Evolutionary conservation across 2,329 filamentous ascomycete genomes (phyloP).

Genomic region (Leptographium flavum): DNA sequence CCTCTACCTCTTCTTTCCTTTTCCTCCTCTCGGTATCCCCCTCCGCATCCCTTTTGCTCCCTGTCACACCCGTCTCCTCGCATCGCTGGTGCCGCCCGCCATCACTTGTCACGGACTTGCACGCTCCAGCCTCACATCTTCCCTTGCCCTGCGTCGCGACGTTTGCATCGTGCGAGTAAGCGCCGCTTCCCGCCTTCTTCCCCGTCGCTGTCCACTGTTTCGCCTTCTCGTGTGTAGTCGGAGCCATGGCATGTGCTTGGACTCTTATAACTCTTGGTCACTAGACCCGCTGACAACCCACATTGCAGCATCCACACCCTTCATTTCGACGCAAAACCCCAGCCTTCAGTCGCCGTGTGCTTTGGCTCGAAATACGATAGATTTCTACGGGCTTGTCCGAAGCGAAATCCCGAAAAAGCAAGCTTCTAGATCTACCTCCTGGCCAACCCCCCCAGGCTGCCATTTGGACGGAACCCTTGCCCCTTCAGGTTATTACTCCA

Average conservation of each 20-base stretch:
- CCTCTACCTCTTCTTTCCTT: not conserved
- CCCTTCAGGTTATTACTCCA: not conserved
- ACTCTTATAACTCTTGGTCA: conserved; percentile 5
- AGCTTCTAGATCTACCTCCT: not conserved
- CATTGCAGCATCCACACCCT: conserved; percentile 1
- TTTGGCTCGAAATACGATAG: not conserved
- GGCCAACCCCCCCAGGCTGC: not conserved
- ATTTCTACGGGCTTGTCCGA: not conserved
- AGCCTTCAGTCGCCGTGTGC: not conserved
- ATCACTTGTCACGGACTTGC: not conserved
- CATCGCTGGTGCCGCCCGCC: not conserved
- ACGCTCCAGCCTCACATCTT: too few species aligned
- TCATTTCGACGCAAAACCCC: conserved; percentile 5
- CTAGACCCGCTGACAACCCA: conserved; percentile 6
- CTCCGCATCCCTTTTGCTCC: not conserved
- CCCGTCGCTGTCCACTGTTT: conserved; percentile 1
- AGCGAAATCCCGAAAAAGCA: not conserved
- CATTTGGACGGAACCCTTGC: not conserved
- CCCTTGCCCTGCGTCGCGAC: too few species aligned
- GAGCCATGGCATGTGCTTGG: conserved; percentile 9
- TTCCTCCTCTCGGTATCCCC: not conserved
- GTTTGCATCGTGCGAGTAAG: not conserved
- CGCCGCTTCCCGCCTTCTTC: not conserved
- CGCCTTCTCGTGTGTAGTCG: conserved; percentile 5
- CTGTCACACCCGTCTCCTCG: not conserved